phyloP scores from a whole-genome alignment of 1,139 yeast genomes.

The Yamadazyma dendronema region DNA sequence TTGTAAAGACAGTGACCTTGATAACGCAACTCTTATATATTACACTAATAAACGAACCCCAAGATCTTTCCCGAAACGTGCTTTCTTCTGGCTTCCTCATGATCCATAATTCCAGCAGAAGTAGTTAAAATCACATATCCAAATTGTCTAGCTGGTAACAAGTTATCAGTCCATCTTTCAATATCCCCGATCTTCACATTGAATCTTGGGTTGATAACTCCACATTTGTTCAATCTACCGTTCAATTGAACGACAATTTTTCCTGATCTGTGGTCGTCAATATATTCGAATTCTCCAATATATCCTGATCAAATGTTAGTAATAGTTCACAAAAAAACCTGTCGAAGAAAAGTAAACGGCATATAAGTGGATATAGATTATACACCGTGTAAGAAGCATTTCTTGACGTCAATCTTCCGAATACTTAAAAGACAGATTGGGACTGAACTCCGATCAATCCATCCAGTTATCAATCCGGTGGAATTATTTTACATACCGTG shows the following conservation, averaged over 20 bases:
- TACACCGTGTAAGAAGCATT: constrained; percentile 76
- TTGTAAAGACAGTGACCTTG: no score
- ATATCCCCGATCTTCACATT: constrained; percentile 90
- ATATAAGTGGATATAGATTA: constrained; percentile 17
- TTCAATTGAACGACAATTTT: constrained; percentile 94
- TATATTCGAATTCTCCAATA: constrained; percentile 98
- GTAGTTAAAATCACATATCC: constrained; percentile 97
- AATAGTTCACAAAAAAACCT: constrained; percentile 22
- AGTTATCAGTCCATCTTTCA: constrained; percentile 97
- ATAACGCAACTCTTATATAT: no score
- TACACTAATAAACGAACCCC: constrained; percentile 82
- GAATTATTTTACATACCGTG: constrained; percentile 54
- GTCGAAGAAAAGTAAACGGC: constrained; percentile 80
- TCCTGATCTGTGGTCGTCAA: constrained; percentile 99
- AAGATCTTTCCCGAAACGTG: constrained; percentile 98
- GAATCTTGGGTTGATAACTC: constrained; percentile 98
- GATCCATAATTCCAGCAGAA: constrained; percentile 99
- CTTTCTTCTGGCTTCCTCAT: constrained; percentile 99
- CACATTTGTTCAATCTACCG: constrained; percentile 98
- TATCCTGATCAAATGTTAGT: constrained; percentile 35
- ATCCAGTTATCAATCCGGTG: constrained; percentile 97
- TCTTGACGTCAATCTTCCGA: constrained; percentile 76
- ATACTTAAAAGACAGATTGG: constrained; percentile 97
- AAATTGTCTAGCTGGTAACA: constrained; percentile 97
- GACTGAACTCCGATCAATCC: constrained; percentile 85